These are phyloP conservation scores for Obba rivulosa DNA, from an alignment of 768 basidiomycete species.

Conservation along the genomic window DNA sequence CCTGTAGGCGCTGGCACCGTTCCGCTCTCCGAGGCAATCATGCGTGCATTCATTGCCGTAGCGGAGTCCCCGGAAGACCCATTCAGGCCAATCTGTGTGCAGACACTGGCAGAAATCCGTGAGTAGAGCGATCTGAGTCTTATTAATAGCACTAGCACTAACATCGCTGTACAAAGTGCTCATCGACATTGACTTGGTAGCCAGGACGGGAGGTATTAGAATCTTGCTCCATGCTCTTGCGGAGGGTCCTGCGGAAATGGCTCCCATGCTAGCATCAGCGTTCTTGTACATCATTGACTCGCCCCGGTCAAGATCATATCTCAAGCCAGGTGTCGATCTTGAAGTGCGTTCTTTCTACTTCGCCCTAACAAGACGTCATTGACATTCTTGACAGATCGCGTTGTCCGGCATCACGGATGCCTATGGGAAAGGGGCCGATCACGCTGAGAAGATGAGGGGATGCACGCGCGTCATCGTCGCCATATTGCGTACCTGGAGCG, in stretches of 20 bases:
- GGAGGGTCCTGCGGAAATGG: conserved; percentile 85
- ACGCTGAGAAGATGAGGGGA: conserved; percentile 74
- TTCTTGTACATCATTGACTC: conserved; percentile 84
- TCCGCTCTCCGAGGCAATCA: conserved; percentile 67
- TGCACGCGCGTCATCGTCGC: conserved; percentile 74
- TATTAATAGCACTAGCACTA: not conserved
- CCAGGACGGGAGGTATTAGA: conserved; percentile 77
- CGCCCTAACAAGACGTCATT: not conserved
- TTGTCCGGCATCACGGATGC: conserved; percentile 89
- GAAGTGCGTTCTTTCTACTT: conserved; percentile 51
- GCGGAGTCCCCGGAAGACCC: conserved; percentile 92
- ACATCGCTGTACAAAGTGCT: conserved; percentile 50
- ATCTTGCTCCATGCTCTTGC: conserved; percentile 81
- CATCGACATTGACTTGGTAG: conserved; percentile 80
- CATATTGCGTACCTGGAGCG: conserved; percentile 91
- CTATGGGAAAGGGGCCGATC: conserved; percentile 76
- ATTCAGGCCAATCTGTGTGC: conserved; percentile 73
- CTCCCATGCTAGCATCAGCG: conserved; percentile 69
- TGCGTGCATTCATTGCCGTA: conserved; percentile 88
- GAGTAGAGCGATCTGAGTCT: conserved; percentile 19
- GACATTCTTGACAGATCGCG: conserved; percentile 53
- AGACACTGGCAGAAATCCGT: conserved; percentile 90
- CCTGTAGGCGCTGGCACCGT: conserved; percentile 39
- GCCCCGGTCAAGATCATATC: conserved; percentile 72
- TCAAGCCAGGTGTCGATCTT: conserved; percentile 80